A percentile compares a stretch with the other conserved stretches of the same genome.
These are phyloP conservation scores for Aspergillus brunneoviolaceus DNA, from an alignment of 2,329 filamentous ascomycete species.

Conservation along the genomic window DNA sequence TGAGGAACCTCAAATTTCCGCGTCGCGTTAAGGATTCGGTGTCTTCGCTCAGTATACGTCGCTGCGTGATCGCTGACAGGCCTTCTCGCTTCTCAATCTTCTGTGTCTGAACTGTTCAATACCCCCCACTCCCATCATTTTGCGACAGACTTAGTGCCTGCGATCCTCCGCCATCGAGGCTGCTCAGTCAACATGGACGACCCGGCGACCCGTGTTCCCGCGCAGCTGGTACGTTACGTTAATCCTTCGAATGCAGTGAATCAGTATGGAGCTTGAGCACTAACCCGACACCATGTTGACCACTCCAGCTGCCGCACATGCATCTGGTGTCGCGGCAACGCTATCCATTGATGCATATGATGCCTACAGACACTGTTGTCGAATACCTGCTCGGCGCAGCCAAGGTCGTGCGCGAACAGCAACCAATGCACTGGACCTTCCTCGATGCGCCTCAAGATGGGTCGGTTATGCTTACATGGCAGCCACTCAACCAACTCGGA, in stretches of 20 bases:
- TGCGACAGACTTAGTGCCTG: not conserved
- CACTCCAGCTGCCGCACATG: conserved; percentile 73
- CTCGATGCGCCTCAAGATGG: conserved; percentile 80
- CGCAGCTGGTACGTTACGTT: conserved; percentile 44
- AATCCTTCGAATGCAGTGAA: conserved; percentile 7
- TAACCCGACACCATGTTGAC: conserved; percentile 5
- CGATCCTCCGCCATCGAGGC: conserved; percentile 16
- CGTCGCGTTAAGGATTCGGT: conserved; percentile 35
- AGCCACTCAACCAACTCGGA: conserved; percentile 69
- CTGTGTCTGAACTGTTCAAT: conserved; percentile 13
- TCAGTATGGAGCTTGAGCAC: not conserved
- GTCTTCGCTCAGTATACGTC: conserved; percentile 13
- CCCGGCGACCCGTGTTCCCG: conserved; percentile 47
- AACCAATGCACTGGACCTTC: conserved; percentile 92
- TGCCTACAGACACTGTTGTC: conserved; percentile 74
- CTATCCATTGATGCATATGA: conserved; percentile 70
- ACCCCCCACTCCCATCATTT: conserved; percentile 1
- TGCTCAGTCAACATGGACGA: conserved; percentile 43
- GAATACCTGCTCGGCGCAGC: conserved; percentile 82
- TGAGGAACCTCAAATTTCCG: conserved; percentile 36
- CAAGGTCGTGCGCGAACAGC: conserved; percentile 77
- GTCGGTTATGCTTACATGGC: conserved; percentile 82
- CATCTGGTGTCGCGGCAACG: conserved; percentile 83
- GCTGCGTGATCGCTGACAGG: conserved; percentile 8
- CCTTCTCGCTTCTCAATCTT: conserved; percentile 11